Percentiles rank a stretch among this genome's conserved stretches.
These are phyloP conservation scores for Kwoniella shandongensis DNA, from an alignment of 768 basidiomycete species.

Conservation along the genomic window DNA sequence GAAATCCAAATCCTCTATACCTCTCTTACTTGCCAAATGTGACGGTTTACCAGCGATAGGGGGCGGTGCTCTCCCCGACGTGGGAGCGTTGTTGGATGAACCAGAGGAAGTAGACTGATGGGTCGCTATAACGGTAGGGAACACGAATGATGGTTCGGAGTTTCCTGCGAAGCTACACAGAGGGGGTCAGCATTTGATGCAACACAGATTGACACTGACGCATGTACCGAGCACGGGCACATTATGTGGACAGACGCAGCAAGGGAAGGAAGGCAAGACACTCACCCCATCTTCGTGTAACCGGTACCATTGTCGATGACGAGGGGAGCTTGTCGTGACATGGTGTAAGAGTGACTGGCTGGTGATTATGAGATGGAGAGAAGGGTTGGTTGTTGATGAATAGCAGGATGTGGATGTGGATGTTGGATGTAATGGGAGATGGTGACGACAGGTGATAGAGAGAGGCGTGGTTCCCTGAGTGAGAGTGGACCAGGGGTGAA, in stretches of 20 bases:
- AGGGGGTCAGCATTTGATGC: conserved; percentile 10
- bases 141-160: conserved; percentile 98
- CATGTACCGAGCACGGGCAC: neutral
- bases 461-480: neutral
- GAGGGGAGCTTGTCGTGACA: conserved; percentile 87
- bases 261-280: conserved; percentile 9
- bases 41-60: conserved; percentile 80
- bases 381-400: neutral
- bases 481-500: too few species aligned
- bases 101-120: conserved; percentile 64
- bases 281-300: conserved; percentile 93
- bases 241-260: too few species aligned
- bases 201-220: too few species aligned
- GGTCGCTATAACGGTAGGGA: conserved; percentile 95
- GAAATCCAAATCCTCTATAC: conserved; percentile 98
- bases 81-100: conserved; percentile 54
- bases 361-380: too few species aligned
- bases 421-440: neutral
- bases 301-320: conserved; percentile 98
- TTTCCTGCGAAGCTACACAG: conserved; percentile 85
- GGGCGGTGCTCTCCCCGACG: conserved; percentile 51
- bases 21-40: conserved; percentile 91
- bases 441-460: neutral
- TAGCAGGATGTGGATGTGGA: neutral
- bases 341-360: conserved; percentile 46